A percentile compares a stretch with the other conserved stretches of the same genome.
These are phyloP conservation scores for Chrysoporthe austroafricana DNA, from an alignment of 2,329 filamentous ascomycete species.

Conservation along the genomic window DNA sequence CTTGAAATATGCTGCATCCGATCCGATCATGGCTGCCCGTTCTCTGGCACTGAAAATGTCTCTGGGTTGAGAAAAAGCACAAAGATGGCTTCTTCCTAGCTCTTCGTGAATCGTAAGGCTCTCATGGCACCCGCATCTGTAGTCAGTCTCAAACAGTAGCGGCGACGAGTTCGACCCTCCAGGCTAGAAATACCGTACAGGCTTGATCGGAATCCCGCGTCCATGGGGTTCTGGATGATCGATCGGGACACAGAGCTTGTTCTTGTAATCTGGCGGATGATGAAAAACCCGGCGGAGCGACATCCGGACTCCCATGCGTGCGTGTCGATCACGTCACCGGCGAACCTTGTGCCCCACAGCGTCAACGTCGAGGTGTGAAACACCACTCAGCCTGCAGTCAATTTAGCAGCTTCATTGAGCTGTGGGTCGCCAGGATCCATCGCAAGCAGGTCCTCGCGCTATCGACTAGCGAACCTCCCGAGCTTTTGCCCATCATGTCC, in stretches of 20 bases:
- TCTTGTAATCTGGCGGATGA: background rate
- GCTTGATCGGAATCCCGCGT: background rate
- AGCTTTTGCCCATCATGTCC: background rate
- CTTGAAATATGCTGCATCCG: background rate
- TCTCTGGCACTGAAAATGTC: background rate
- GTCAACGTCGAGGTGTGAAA: background rate
- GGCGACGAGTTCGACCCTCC: background rate
- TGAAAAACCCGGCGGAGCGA: background rate
- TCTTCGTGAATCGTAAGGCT: background rate
- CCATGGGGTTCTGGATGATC: background rate
- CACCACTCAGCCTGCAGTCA: background rate
- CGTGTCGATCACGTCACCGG: constrained; percentile 27
- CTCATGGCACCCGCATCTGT: background rate
- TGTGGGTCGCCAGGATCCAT: background rate
- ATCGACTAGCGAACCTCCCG: background rate
- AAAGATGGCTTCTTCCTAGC: background rate
- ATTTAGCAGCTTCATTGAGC: background rate
- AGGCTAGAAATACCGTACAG: background rate
- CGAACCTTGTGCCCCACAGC: constrained; percentile 1
- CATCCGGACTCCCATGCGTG: constrained; percentile 5
- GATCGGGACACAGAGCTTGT: too few species aligned
- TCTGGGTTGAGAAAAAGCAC: background rate
- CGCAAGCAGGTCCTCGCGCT: too few species aligned
- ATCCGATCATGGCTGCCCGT: background rate
- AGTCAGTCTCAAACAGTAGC: background rate